Evolutionary conservation across 768 basidiomycete genomes (phyloP), one percentile per base, ranked within the genome.

Genomic region (Chiua virens): DNA sequence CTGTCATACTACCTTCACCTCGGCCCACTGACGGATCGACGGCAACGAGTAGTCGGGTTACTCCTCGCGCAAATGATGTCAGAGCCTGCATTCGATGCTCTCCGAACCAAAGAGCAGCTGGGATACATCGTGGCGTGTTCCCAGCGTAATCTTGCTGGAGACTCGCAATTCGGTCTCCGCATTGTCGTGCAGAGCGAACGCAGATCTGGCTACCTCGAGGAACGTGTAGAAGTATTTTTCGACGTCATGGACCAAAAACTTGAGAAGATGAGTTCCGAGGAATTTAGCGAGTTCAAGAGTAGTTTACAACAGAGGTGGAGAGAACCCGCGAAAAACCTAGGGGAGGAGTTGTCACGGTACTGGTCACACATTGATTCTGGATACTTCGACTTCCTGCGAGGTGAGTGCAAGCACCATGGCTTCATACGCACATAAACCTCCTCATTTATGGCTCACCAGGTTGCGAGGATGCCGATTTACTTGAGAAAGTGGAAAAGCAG

Each of bases 81-180:
- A n/a, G 97, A 99, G 60, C 96, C 95, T 1, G 81, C 89, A 10
- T 99, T 98, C 71, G 86, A 96, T 64, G 74, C 85, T 21, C 79
- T 99, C 27, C 86, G 97, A 25, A 98, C 95, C 4, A 86, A 92
- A 65, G 92, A 98, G 64, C 97, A 99, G 68, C 78, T 99, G 1
- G 97, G 97, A 6, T 99, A 99, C 67, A 78, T 97, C 38, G 95
- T 97, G 32, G 80, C 76, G 9, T 85, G 81, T 56, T 74, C 75
- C 1, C 64, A 71, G 27, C 83, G 80, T 80, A 65, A 74, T 10
- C 67, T 87, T 38, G 64, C 78, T 37, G 87, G 89, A n/a, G 74
- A 80, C 3, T 84, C 81, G 40, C 81, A 87, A 54, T 78, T 81
- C 54, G 93, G 94, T 8, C 71, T 94, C 54, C 82, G 90, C 38